These are phyloP conservation scores for Beauveria brongniartii DNA, from an alignment of 2,329 filamentous ascomycete genomes.

Conservation along the genomic window DNA sequence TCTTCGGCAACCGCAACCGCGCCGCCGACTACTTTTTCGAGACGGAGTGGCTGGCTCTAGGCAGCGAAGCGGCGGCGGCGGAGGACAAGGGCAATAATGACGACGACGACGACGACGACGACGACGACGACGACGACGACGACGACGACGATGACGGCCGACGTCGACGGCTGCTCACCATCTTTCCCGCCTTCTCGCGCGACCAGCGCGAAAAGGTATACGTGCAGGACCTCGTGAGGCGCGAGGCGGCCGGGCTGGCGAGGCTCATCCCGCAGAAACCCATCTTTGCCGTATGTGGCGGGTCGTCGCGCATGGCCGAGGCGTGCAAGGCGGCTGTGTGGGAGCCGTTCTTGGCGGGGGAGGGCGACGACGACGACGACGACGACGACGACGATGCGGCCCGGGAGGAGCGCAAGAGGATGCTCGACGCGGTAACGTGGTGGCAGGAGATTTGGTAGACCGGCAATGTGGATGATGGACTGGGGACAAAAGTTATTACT, in stretches of 20 bases:
- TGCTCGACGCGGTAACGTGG: constrained; percentile 31
- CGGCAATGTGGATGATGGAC: neutral
- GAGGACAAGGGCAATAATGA: neutral
- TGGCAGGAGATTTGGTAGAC: constrained; percentile 54
- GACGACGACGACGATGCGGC: constrained; percentile 22
- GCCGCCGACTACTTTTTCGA: constrained; percentile 73
- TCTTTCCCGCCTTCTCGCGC: constrained; percentile 41
- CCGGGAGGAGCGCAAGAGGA: constrained; percentile 30
- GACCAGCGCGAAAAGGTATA: constrained; percentile 43
- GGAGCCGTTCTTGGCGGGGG: constrained; percentile 35
- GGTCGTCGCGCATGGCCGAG: constrained; percentile 49
- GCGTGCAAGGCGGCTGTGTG: constrained; percentile 45
- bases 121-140: neutral
- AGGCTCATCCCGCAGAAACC: constrained; percentile 29
- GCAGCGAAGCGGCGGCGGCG: constrained; percentile 1
- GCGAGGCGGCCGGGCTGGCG: constrained; percentile 28
- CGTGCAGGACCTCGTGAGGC: constrained; percentile 46
- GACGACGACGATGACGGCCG: too few relatives aligned
- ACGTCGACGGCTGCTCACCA: constrained; percentile 16
- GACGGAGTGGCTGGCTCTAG: constrained; percentile 56
- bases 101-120: too few relatives aligned
- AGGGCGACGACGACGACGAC: constrained; percentile 20
- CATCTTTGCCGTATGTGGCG: constrained; percentile 48
- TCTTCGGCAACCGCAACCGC: constrained; percentile 77
- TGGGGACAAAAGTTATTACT: neutral